These are phyloP conservation scores for Medicago lupulina DNA, from an alignment of 306 rosid species.

Conservation along the genomic window DNA sequence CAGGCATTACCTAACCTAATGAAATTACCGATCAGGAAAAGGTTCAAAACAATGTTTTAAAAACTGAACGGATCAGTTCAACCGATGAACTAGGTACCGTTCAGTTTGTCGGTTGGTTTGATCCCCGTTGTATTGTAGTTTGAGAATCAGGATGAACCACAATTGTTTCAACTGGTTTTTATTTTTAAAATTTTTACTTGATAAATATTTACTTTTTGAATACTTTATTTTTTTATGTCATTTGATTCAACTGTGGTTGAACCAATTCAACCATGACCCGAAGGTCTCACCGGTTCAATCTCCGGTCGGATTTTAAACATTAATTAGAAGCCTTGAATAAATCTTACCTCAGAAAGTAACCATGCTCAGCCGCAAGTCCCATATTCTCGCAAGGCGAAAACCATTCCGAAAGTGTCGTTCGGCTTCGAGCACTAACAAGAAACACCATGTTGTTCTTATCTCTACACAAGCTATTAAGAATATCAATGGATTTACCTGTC, in stretches of 20 bases:
- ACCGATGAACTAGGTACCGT: not conserved
- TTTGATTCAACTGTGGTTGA: not conserved
- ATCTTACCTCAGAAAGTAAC: slow-evolving; percentile 73
- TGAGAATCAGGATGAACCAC: not conserved
- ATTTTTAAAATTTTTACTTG: too few relatives aligned
- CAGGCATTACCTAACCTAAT: slow-evolving; percentile 1
- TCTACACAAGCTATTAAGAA: slow-evolving; percentile 65
- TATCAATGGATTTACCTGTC: slow-evolving; percentile 56
- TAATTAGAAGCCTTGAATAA: not conserved
- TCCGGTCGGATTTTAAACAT: not conserved
- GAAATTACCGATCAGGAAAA: slow-evolving; percentile 16
- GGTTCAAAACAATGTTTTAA: not conserved
- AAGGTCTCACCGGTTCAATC: not conserved
- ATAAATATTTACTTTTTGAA: too few relatives aligned
- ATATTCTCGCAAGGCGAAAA: slow-evolving; percentile 80
- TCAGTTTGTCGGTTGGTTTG: not conserved
- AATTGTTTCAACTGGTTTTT: not conserved
- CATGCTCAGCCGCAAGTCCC: slow-evolving; percentile 90
- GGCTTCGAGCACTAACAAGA: slow-evolving; percentile 76
- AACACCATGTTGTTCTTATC: slow-evolving; percentile 76
- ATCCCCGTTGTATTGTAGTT: too few relatives aligned
- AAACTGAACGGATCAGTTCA: not conserved
- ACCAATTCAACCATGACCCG: not conserved
- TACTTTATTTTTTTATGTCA: not conserved
- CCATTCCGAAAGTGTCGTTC: slow-evolving; percentile 68